Conservation (phyloP, 202 grass and related monocot genomes). For the Cymbopogon flexuosus region DNA sequence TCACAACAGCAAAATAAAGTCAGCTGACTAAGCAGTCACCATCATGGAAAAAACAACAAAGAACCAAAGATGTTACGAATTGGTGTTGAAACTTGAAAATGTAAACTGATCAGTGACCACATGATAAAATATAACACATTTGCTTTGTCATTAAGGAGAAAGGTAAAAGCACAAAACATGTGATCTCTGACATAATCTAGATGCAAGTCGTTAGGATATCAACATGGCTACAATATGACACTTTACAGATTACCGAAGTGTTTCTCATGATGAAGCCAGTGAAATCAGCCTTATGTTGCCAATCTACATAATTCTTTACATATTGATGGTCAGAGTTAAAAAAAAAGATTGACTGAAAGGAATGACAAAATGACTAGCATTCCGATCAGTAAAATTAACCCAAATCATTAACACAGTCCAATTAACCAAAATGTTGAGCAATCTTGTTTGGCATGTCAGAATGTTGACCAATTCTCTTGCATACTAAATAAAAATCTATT, state of each 20-base stretch:
- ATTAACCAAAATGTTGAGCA: neutral
- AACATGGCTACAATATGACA: neutral
- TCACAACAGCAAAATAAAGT: slow-evolving; percentile 29
- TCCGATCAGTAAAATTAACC: slow-evolving; percentile 2
- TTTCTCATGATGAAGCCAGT: neutral
- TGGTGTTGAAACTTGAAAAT: neutral
- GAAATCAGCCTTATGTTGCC: neutral
- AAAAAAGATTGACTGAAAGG: neutral
- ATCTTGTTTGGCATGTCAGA: neutral
- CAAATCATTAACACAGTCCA: neutral
- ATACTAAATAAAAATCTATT: neutral
- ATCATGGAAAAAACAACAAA: slow-evolving; percentile 1
- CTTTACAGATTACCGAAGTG: neutral
- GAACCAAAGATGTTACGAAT: neutral
- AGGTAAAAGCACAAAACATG: neutral
- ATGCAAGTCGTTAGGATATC: neutral
- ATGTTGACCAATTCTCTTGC: neutral
- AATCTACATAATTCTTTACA: neutral
- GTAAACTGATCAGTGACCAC: neutral
- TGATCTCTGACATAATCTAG: neutral
- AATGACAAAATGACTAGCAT: neutral
- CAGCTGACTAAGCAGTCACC: slow-evolving; percentile 22
- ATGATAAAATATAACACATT: neutral
- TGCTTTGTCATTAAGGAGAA: slow-evolving; percentile 5
- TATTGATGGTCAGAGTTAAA: neutral